These are phyloP conservation scores for Fusarium temperatum DNA, from an alignment of 2,329 filamentous ascomycete species.

Conservation along the genomic window DNA sequence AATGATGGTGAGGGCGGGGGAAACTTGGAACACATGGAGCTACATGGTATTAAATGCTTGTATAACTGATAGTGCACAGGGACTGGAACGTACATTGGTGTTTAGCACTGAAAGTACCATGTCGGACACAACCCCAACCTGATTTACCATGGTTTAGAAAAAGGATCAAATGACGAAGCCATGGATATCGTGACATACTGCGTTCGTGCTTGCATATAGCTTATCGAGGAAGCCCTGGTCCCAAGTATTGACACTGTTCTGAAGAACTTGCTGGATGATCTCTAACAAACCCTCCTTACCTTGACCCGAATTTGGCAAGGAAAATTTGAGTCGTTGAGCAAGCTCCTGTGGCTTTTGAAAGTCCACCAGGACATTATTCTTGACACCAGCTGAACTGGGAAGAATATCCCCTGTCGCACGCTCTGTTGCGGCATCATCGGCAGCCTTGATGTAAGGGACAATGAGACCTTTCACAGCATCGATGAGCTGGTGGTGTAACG, in stretches of 20 bases:
- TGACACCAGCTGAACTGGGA: constrained; percentile 49
- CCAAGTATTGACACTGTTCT: constrained; percentile 97
- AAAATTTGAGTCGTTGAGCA: constrained; percentile 63
- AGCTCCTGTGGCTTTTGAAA: constrained; percentile 67
- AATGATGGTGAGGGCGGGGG: constrained; percentile 84
- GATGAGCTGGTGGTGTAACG: constrained; percentile 64
- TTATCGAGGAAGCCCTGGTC: constrained; percentile 97
- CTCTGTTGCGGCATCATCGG: constrained; percentile 68
- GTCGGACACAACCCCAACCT: constrained; percentile 86
- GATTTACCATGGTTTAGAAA: constrained; percentile 7
- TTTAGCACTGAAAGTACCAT: constrained; percentile 86
- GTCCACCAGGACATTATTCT: constrained; percentile 70
- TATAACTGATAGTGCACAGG: neutral
- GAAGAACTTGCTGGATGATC: constrained; percentile 74
- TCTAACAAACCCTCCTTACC: constrained; percentile 79
- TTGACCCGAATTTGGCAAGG: constrained; percentile 65
- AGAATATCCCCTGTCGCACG: constrained; percentile 62
- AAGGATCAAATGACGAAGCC: neutral
- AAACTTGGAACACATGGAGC: constrained; percentile 88
- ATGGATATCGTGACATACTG: constrained; percentile 58
- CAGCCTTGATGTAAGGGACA: constrained; percentile 74
- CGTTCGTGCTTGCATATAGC: constrained; percentile 89
- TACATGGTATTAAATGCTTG: constrained; percentile 14
- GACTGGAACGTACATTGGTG: constrained; percentile 74
- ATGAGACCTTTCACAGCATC: constrained; percentile 73